phyloP scores from a whole-genome alignment of 179 eudicot species.

The Beta lomatogona region DNA sequence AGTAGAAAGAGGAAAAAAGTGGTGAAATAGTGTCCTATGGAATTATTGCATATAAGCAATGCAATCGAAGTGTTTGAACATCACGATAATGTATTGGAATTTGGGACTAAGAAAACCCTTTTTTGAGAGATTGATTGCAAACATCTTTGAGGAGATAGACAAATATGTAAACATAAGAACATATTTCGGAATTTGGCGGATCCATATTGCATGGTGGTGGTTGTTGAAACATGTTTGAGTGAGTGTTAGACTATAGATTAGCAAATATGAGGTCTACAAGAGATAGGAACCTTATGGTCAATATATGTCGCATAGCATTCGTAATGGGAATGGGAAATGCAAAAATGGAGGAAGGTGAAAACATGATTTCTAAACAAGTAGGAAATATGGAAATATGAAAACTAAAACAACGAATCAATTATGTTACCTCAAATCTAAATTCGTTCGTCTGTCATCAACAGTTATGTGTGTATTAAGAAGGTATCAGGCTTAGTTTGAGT shows the following conservation, averaged over 20 bases:
- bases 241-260: neutral
- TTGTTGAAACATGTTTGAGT: neutral
- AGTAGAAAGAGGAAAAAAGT: neutral
- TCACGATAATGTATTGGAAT: too few species aligned
- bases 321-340: too few species aligned
- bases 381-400: neutral
- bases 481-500: neutral
- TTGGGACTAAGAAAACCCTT: neutral
- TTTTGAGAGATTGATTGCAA: neutral
- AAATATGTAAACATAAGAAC: neutral
- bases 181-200: neutral
- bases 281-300: neutral
- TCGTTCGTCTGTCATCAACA: neutral
- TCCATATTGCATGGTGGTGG: neutral
- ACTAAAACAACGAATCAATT: neutral
- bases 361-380: neutral
- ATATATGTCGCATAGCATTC: neutral
- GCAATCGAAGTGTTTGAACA: neutral
- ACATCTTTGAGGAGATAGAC: neutral
- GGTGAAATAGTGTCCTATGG: neutral
- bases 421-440: neutral
- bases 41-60: neutral
- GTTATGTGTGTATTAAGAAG: neutral
- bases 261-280: neutral
- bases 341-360: neutral